These are phyloP conservation scores for Exobasidium rhododendri DNA, from an alignment of 1,284 basidiomycete genomes.

Conservation along the genomic window DNA sequence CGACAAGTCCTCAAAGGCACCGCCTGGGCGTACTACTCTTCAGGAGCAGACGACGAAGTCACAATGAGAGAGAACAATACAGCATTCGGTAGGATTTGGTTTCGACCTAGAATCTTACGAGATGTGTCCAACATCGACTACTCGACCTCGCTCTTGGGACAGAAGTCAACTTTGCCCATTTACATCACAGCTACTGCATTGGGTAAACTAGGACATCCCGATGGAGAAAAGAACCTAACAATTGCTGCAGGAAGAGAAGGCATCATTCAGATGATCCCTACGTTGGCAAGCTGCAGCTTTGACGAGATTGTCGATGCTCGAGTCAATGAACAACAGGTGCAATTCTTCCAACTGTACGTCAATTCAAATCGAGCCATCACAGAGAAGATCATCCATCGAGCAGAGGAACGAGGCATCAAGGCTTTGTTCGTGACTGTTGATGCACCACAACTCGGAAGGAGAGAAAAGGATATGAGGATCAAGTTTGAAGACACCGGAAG, in stretches of 20 bases:
- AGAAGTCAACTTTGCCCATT: slow-evolving; percentile 70
- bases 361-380: slow-evolving; percentile 80
- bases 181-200: slow-evolving; percentile 77
- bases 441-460: slow-evolving; percentile 82
- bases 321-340: slow-evolving; percentile 21
- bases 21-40: slow-evolving; percentile 55
- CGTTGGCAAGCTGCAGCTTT: slow-evolving; percentile 81
- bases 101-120: slow-evolving; percentile 80
- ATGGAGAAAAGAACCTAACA: slow-evolving; percentile 63
- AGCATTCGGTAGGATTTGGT: slow-evolving; percentile 90
- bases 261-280: slow-evolving; percentile 64
- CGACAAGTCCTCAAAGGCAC: slow-evolving; percentile 43
- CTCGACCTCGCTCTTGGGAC: slow-evolving; percentile 68
- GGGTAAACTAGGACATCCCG: slow-evolving; percentile 71
- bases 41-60: slow-evolving; percentile 61
- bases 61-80: slow-evolving; percentile 74
- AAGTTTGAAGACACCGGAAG: slow-evolving; percentile 74
- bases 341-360: slow-evolving; percentile 62
- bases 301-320: slow-evolving; percentile 75
- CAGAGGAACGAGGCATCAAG: slow-evolving; percentile 78
- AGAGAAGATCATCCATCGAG: slow-evolving; percentile 76
- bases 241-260: slow-evolving; percentile 74
- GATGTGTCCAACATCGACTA: slow-evolving; percentile 79
- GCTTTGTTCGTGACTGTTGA: slow-evolving; percentile 85
- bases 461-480: slow-evolving; percentile 91